phyloP scores from a whole-genome alignment of 2,329 filamentous ascomycete genomes.

The Clarireedia homoeocarpa region DNA sequence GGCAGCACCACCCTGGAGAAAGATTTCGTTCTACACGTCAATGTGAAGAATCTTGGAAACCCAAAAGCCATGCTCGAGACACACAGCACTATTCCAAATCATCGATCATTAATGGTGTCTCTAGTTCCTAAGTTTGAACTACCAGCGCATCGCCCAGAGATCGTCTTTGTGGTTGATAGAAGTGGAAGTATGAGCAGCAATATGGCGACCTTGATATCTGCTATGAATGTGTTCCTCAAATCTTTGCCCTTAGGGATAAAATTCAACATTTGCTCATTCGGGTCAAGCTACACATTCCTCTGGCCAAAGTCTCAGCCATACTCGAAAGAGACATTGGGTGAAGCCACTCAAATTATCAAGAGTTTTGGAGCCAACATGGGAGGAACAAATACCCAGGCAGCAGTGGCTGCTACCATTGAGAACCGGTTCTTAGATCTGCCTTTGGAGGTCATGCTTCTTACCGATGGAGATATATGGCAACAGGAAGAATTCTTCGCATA shows the following conservation, averaged over 20 bases:
- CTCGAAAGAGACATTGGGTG: conserved; percentile 34
- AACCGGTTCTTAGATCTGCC: conserved; percentile 38
- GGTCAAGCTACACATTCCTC: conserved; percentile 38
- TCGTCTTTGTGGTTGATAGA: conserved; percentile 66
- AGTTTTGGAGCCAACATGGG: conserved; percentile 40
- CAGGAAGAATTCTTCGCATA: conserved; percentile 38
- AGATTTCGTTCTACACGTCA: conserved; percentile 61
- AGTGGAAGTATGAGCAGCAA: conserved; percentile 56
- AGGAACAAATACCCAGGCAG: conserved; percentile 44
- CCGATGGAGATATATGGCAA: conserved; percentile 48
- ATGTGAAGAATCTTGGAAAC: conserved; percentile 50
- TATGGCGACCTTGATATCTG: conserved; percentile 45
- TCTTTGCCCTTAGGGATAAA: conserved; percentile 54
- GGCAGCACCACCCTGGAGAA: conserved; percentile 45
- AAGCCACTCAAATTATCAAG: conserved; percentile 37
- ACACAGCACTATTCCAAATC: conserved; percentile 52
- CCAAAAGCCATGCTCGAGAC: conserved; percentile 59
- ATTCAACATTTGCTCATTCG: conserved; percentile 67
- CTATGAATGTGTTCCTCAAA: conserved; percentile 56
- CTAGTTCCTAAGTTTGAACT: conserved; percentile 64
- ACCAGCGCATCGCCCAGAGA: conserved; percentile 46
- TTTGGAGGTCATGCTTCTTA: conserved; percentile 47
- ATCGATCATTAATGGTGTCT: conserved; percentile 62
- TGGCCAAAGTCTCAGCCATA: conserved; percentile 42
- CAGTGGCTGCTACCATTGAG: conserved; percentile 38